Conservation (phyloP, 2,329 filamentous ascomycete genomes). For the Fusarium nanum region DNA sequence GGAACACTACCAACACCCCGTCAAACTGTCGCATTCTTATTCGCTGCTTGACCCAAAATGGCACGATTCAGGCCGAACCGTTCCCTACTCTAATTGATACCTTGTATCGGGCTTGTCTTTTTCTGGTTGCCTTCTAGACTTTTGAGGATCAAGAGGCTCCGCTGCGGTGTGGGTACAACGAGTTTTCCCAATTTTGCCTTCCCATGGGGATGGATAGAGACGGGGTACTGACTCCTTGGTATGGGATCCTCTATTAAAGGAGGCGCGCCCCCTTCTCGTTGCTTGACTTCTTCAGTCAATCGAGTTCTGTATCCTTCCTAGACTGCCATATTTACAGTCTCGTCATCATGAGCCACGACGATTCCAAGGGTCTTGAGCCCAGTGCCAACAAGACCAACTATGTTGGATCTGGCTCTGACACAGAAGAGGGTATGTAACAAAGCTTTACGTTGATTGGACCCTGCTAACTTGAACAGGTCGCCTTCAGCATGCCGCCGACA, state of each 20-base stretch:
- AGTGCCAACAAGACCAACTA: constrained; percentile 29
- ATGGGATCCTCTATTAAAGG: constrained; percentile 32
- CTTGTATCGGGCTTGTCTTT: neutral
- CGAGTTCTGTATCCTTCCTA: neutral
- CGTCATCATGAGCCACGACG: constrained; percentile 39
- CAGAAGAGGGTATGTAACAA: constrained; percentile 35
- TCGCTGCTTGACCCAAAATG: constrained; percentile 31
- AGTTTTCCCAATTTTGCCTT: constrained; percentile 32
- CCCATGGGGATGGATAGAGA: constrained; percentile 8
- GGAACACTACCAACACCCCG: neutral
- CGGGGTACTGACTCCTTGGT: neutral
- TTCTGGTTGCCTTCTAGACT: constrained; percentile 45
- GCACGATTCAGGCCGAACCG: constrained; percentile 37
- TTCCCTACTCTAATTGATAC: constrained; percentile 4
- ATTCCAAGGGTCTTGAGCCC: constrained; percentile 32
- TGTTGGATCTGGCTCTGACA: constrained; percentile 40
- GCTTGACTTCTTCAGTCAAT: constrained; percentile 5
- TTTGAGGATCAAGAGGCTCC: constrained; percentile 19
- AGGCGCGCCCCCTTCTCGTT: neutral
- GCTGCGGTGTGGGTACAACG: constrained; percentile 15
- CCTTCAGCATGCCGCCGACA: constrained; percentile 56
- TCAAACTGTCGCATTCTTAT: constrained; percentile 9
- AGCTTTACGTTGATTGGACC: too few species aligned
- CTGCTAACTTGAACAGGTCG: constrained; percentile 40
- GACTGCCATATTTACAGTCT: neutral